phyloP scores from a whole-genome alignment of 257 asterid genomes.

The Pogostemon cablin region DNA sequence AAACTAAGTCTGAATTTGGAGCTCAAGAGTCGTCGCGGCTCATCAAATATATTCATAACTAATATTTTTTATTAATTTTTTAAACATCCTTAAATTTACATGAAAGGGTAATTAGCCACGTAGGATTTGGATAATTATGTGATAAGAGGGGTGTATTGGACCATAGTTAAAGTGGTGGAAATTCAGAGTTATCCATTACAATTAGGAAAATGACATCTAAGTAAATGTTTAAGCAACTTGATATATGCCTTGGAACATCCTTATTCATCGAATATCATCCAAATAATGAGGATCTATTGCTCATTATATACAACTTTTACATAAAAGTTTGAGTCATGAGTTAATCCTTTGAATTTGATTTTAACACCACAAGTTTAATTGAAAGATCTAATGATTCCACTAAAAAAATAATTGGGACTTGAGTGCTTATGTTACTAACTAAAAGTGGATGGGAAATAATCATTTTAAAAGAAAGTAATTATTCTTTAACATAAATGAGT shows the following conservation, averaged over 20 bases:
- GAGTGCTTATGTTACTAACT: too few species aligned
- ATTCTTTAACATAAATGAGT: too few species aligned
- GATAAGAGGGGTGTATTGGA: neutral
- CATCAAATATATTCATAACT: neutral
- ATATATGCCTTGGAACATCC: conserved; percentile 18
- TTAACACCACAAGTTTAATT: too few species aligned
- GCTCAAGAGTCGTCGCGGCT: conserved; percentile 14
- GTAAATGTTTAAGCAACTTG: neutral
- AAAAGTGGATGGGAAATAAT: too few species aligned
- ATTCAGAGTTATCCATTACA: neutral
- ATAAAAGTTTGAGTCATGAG: neutral
- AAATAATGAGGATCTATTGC: conserved; percentile 6
- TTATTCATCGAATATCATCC: conserved; percentile 21
- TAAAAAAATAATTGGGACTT: too few species aligned
- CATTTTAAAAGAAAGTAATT: too few species aligned
- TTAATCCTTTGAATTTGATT: neutral
- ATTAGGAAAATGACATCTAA: neutral
- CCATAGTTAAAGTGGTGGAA: neutral
- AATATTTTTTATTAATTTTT: neutral
- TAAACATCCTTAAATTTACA: neutral
- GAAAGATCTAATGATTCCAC: too few species aligned
- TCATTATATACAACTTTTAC: too few species aligned
- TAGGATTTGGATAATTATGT: neutral
- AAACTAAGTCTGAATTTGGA: neutral
- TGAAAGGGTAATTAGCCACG: neutral